Evolutionary conservation across 108 stramenopile species (phyloP).

Genomic region (Schizochytrium sp.): DNA sequence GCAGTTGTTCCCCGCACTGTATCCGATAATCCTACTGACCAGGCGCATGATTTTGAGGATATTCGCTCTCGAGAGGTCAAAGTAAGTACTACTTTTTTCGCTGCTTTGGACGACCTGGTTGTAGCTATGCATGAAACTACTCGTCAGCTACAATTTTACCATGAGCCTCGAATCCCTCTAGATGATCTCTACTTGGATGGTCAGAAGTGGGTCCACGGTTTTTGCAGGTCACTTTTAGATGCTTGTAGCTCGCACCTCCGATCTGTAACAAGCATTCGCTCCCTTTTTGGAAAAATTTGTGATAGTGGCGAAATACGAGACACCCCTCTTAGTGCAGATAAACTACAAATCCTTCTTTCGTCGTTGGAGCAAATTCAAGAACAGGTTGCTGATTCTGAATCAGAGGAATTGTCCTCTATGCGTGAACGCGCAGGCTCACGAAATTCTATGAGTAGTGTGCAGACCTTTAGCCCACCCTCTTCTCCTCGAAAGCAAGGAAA

Average conservation of each 20-base stretch:
- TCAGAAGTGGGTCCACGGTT: background rate
- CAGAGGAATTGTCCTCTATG: too few relatives aligned
- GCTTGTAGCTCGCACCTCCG: background rate
- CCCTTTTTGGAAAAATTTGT: background rate
- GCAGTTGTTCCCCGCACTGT: background rate
- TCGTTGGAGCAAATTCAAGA: background rate
- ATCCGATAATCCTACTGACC: background rate
- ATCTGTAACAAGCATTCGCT: background rate
- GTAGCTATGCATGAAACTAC: background rate
- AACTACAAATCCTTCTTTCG: background rate
- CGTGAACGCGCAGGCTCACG: too few relatives aligned
- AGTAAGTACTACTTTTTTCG: slow-evolving; percentile 6
- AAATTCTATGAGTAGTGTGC: too few relatives aligned
- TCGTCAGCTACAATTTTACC: background rate
- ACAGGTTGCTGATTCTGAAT: too few relatives aligned
- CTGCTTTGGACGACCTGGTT: background rate
- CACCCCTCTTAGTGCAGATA: background rate
- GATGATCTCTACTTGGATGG: background rate
- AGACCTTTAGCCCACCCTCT: too few relatives aligned
- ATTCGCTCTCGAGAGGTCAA: background rate
- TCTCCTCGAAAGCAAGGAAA: too few relatives aligned
- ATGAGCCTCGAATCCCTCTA: background rate
- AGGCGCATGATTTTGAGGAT: background rate
- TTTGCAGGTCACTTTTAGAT: background rate
- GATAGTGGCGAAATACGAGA: background rate